These are phyloP conservation scores for Yamadazyma oceani DNA, from an alignment of 1,139 yeast species.

Conservation along the genomic window DNA sequence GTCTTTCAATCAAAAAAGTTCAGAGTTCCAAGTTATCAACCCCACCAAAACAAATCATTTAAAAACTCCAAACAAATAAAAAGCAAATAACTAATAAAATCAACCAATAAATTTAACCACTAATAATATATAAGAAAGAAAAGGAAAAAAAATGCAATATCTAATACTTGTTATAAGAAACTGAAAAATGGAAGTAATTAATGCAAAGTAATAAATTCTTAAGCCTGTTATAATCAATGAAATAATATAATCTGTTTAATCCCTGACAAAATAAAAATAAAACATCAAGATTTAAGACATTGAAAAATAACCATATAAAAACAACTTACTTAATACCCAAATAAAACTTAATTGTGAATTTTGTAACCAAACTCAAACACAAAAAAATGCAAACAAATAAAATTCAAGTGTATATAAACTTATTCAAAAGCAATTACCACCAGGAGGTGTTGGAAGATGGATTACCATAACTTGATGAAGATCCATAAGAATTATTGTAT, in stretches of 20 bases:
- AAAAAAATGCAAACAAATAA: conserved; percentile 1
- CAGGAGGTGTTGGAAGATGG: conserved; percentile 36
- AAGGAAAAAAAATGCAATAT: conserved; percentile 14
- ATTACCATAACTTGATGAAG: conserved; percentile 32
- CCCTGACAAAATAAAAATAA: background rate
- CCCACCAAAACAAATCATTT: conserved; percentile 12
- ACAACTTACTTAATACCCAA: conserved; percentile 3
- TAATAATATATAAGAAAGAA: conserved; percentile 11
- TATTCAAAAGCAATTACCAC: conserved; percentile 32
- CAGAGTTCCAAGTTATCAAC: conserved; percentile 10
- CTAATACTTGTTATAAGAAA: conserved; percentile 3
- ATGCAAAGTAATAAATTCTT: conserved; percentile 22
- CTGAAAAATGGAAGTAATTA: conserved; percentile 17
- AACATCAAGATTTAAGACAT: conserved; percentile 2
- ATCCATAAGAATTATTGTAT: conserved; percentile 5
- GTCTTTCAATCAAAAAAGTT: conserved; percentile 6
- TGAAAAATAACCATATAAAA: conserved; percentile 9
- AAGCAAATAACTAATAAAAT: conserved; percentile 1
- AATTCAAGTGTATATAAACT: conserved; percentile 1
- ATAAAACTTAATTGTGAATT: background rate
- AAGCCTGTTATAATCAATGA: too few relatives aligned
- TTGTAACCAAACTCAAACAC: background rate
- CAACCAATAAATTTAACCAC: conserved; percentile 10
- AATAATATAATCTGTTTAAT: too few relatives aligned
- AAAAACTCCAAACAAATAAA: conserved; percentile 10